Evolutionary conservation across 768 basidiomycete species (phyloP).

Genomic region (Cystobasidium ongulense): DNA sequence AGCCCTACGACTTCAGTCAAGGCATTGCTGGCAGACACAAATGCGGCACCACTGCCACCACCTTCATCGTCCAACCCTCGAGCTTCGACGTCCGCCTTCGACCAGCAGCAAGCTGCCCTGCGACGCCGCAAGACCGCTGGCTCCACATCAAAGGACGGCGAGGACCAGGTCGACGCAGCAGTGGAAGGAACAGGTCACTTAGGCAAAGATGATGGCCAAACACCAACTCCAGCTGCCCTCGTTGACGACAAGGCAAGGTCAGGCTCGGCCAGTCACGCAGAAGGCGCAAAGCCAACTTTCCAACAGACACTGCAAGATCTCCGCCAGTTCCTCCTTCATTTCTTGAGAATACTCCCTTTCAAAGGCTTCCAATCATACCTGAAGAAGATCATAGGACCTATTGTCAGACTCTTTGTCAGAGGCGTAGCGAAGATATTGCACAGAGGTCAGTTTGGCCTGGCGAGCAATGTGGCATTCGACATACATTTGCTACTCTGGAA

Average conservation of each 20-base stretch:
- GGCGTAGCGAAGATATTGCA: slow-evolving; percentile 37
- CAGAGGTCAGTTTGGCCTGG: slow-evolving; percentile 25
- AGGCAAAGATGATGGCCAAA: not conserved
- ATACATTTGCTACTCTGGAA: slow-evolving; percentile 19
- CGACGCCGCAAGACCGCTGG: not conserved
- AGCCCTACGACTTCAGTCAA: slow-evolving; percentile 22
- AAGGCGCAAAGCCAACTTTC: slow-evolving; percentile 16
- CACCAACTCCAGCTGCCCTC: not conserved
- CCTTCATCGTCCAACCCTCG: not conserved
- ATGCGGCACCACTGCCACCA: slow-evolving; percentile 7
- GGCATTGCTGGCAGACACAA: slow-evolving; percentile 23
- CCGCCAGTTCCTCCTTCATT: slow-evolving; percentile 34
- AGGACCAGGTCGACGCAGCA: not conserved
- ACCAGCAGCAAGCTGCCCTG: slow-evolving; percentile 20
- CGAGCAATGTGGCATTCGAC: slow-evolving; percentile 26
- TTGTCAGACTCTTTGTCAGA: slow-evolving; percentile 33
- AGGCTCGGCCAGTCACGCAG: not conserved
- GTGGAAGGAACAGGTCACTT: not conserved
- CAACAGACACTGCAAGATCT: slow-evolving; percentile 38
- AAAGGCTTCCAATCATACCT: not conserved
- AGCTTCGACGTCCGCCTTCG: not conserved
- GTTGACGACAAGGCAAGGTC: not conserved
- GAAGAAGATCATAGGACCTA: slow-evolving; percentile 31
- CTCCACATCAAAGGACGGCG: not conserved
- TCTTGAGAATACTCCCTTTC: slow-evolving; percentile 39